Evolutionary conservation across 2,329 filamentous ascomycete species (phyloP).

Genomic region (Sarocladiaceae sp.): DNA sequence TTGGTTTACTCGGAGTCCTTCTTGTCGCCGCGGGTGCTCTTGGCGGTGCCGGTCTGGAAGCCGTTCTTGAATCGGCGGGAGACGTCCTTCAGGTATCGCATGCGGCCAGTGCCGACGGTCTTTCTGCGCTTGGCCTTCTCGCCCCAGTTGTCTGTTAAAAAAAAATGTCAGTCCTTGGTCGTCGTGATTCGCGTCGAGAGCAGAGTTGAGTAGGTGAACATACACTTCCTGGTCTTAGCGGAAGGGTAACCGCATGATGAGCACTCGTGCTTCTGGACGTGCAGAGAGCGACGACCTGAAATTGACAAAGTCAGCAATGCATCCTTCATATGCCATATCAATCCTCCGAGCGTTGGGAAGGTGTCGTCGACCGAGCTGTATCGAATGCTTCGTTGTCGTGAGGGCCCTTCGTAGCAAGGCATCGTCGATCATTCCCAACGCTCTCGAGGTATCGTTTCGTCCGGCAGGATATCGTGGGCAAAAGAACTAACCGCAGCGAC

Average conservation of each 20-base stretch:
- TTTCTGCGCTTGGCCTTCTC: conserved; percentile 99
- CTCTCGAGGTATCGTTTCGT: not conserved
- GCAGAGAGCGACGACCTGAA: conserved; percentile 88
- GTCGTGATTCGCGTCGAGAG: conserved; percentile 7
- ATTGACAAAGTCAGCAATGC: conserved; percentile 19
- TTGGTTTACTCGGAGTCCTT: conserved; percentile 8
- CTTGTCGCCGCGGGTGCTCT: conserved; percentile 69
- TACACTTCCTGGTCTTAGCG: conserved; percentile 99
- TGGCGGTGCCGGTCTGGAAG: conserved; percentile 87
- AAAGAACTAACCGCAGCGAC: conserved; percentile 83
- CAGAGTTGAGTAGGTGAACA: conserved; percentile 37
- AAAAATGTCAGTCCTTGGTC: conserved; percentile 16
- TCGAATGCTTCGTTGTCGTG: no score
- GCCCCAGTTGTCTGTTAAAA: conserved; percentile 85
- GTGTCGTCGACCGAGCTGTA: no score
- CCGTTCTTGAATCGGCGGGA: conserved; percentile 95
- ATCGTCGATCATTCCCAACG: not conserved
- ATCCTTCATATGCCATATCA: not conserved
- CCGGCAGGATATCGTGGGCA: not conserved
- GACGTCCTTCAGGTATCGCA: conserved; percentile 90
- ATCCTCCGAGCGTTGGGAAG: conserved; percentile 11
- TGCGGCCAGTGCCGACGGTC: conserved; percentile 95
- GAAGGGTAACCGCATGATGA: conserved; percentile 91
- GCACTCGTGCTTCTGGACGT: conserved; percentile 99
- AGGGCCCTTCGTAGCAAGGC: no score